A percentile compares a stretch with the other conserved stretches of the same genome.
Evolutionary conservation across 306 rosid genomes (phyloP).

Genomic region (Quercus ilex): DNA sequence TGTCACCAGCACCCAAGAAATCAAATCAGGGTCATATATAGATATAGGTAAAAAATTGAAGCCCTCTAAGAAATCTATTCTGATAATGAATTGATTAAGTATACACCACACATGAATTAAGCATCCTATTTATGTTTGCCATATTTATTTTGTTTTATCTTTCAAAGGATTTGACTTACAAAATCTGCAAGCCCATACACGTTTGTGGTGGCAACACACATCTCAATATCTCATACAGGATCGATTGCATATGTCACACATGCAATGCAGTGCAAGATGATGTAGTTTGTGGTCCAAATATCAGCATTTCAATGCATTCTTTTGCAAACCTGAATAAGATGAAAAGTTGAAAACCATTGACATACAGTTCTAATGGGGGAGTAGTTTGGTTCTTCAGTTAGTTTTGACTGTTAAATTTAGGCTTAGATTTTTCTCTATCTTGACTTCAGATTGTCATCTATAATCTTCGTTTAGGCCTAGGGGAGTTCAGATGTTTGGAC

Average conservation of each 20-base stretch:
- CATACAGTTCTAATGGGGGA: not conserved
- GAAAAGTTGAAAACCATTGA: too few relatives aligned
- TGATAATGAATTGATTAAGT: constrained; percentile 14
- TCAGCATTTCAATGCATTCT: not conserved
- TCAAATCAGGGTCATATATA: constrained; percentile 32
- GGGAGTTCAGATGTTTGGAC: too few relatives aligned
- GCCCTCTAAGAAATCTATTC: constrained; percentile 14
- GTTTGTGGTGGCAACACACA: not conserved
- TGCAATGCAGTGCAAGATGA: not conserved
- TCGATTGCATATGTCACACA: not conserved
- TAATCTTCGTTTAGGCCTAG: too few relatives aligned
- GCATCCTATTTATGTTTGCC: not conserved
- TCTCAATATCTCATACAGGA: not conserved
- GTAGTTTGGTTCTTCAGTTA: not conserved
- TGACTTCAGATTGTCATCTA: too few relatives aligned
- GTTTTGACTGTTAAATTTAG: too few relatives aligned
- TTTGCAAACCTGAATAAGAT: not conserved
- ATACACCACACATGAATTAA: constrained; percentile 6
- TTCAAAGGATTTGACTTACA: not conserved
- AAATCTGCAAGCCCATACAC: not conserved
- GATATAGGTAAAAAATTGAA: constrained; percentile 2
- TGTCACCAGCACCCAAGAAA: constrained; percentile 23
- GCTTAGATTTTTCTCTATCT: too few relatives aligned
- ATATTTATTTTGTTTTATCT: too few relatives aligned
- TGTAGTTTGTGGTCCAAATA: not conserved